Evolutionary conservation across 345 rosid genomes (phyloP).

Genomic region (Passiflora organensis): DNA sequence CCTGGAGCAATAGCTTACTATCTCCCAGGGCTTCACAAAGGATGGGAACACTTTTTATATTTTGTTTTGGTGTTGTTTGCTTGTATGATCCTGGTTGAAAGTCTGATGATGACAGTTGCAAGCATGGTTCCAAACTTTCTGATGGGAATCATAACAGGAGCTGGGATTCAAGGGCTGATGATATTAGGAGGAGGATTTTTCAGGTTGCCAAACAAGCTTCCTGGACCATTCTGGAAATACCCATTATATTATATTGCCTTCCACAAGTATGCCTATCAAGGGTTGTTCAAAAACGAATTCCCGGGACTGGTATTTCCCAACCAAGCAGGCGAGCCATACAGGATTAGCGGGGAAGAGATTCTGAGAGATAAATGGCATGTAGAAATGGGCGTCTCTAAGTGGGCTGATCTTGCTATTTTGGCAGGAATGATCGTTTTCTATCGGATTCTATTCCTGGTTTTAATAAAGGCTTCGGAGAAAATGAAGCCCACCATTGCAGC

Average conservation of each 20-base stretch:
- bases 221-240: constrained; percentile 34
- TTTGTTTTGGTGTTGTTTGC: constrained; percentile 25
- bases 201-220: constrained; percentile 44
- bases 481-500: constrained; percentile 17
- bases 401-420: constrained; percentile 43
- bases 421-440: constrained; percentile 37
- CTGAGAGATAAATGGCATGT: constrained; percentile 37
- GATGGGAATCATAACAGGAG: constrained; percentile 48
- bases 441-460: constrained; percentile 29
- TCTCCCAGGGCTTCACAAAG: constrained; percentile 33
- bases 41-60: constrained; percentile 29
- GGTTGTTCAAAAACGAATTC: constrained; percentile 26
- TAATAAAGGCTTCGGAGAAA: constrained; percentile 28
- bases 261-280: constrained; percentile 13
- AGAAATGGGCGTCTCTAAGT: constrained; percentile 45
- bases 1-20: constrained; percentile 41
- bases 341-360: constrained; percentile 24
- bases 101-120: constrained; percentile 56
- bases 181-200: constrained; percentile 45
- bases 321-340: constrained; percentile 1
- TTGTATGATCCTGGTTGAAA: constrained; percentile 45
- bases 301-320: constrained; percentile 27
- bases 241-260: constrained; percentile 44
- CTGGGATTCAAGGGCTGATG: constrained; percentile 55
- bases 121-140: constrained; percentile 42